Conservation (phyloP, 2,329 filamentous ascomycete genomes). For the Fusarium scirpi region DNA sequence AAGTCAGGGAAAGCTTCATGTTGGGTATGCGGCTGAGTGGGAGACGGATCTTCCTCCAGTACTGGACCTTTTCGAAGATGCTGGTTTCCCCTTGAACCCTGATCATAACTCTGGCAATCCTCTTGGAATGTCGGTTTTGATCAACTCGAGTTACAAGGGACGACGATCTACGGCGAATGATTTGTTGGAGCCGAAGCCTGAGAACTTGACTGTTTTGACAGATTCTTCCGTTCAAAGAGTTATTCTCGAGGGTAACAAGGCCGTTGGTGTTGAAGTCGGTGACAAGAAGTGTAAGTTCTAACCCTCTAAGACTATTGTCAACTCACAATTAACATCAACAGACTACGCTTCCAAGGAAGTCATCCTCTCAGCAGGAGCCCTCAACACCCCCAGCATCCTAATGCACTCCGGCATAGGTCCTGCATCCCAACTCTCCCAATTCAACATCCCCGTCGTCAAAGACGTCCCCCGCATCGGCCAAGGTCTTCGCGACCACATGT, state of each 20-base stretch:
- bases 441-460: constrained; percentile 40
- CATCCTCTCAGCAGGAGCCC: constrained; percentile 57
- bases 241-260: constrained; percentile 33
- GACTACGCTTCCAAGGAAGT: constrained; percentile 56
- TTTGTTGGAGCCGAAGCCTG: constrained; percentile 57
- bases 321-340: constrained; percentile 16
- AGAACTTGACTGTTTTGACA: constrained; percentile 55
- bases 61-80: constrained; percentile 61
- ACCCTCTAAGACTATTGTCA: no score
- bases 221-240: constrained; percentile 34
- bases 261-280: constrained; percentile 33
- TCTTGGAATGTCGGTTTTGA: constrained; percentile 64
- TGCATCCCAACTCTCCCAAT: constrained; percentile 26
- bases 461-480: constrained; percentile 55
- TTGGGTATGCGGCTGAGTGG: constrained; percentile 62
- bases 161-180: constrained; percentile 64
- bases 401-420: constrained; percentile 50
- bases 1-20: constrained; percentile 58
- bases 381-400: constrained; percentile 58
- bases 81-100: constrained; percentile 62
- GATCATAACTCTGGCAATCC: constrained; percentile 71
- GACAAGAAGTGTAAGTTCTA: constrained; percentile 37
- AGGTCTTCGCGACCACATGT: constrained; percentile 56
- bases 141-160: constrained; percentile 63
- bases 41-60: constrained; percentile 61